phyloP scores from a whole-genome alignment of 1,284 basidiomycete species.

The Erythrobasidium hasegawianum region DNA sequence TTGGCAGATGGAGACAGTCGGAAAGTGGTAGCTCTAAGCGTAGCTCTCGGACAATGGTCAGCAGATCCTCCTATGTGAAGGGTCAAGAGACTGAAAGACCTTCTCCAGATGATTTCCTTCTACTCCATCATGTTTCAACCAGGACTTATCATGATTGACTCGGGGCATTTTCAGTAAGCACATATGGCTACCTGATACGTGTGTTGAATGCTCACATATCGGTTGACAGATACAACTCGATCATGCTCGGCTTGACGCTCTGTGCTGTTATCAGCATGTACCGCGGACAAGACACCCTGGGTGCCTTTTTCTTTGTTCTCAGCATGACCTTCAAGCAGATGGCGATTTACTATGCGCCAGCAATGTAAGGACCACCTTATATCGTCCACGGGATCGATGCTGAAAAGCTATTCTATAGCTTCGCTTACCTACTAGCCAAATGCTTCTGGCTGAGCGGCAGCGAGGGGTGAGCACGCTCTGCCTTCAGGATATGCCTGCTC shows the following conservation, averaged over 20 bases:
- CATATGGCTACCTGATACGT: too few relatives aligned
- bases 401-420: constrained; percentile 18
- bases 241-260: constrained; percentile 56
- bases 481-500: background rate
- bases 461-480: constrained; percentile 59
- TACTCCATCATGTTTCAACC: constrained; percentile 77
- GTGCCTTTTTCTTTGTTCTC: constrained; percentile 74
- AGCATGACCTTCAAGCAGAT: constrained; percentile 92
- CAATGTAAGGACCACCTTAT: too few relatives aligned
- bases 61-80: constrained; percentile 5
- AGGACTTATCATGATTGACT: constrained; percentile 75
- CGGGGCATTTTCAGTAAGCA: constrained; percentile 82
- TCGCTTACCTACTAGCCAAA: constrained; percentile 76
- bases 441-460: constrained; percentile 65
- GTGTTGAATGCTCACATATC: background rate
- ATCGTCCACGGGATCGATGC: too few relatives aligned
- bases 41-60: constrained; percentile 32
- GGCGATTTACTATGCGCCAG: constrained; percentile 89
- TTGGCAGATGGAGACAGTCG: constrained; percentile 54
- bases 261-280: constrained; percentile 53
- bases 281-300: constrained; percentile 63
- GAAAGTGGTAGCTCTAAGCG: constrained; percentile 16
- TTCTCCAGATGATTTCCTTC: constrained; percentile 62
- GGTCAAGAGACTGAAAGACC: background rate
- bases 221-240: constrained; percentile 61